Percentiles rank a stretch among this genome's conserved stretches.
Conservation (phyloP, 495 filamentous ascomycete species). For the Aspergillus kassunensis region DNA sequence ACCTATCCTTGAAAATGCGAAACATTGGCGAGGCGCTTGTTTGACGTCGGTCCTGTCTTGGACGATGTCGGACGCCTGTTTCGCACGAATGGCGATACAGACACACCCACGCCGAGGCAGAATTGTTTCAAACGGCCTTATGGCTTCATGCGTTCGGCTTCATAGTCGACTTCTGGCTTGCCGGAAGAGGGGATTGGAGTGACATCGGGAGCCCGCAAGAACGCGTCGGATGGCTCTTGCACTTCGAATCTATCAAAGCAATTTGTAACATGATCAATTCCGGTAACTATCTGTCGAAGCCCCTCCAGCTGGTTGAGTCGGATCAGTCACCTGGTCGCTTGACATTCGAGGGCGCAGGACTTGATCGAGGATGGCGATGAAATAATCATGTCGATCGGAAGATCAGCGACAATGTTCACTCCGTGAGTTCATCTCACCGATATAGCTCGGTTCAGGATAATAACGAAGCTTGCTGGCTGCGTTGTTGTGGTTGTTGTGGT, state of each 20-base stretch:
- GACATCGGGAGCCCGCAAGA: neutral
- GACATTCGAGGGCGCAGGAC: neutral
- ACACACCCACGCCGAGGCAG: neutral
- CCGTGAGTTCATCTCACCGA: neutral
- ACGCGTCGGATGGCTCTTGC: neutral
- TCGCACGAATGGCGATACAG: neutral
- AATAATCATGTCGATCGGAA: neutral
- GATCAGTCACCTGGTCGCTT: neutral
- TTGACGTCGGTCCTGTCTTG: neutral
- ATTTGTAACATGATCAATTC: neutral
- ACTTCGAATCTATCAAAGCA: neutral
- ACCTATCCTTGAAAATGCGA: neutral
- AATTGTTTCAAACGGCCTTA: neutral
- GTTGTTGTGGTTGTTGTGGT: neutral
- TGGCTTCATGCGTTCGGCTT: neutral
- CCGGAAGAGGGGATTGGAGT: neutral
- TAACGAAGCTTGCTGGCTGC: neutral
- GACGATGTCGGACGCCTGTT: neutral
- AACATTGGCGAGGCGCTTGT: neutral
- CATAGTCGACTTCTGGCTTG: neutral
- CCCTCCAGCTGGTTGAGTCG: neutral
- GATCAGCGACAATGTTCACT: neutral
- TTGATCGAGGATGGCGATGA: neutral
- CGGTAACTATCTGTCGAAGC: neutral
- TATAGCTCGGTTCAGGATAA: neutral